A percentile compares a stretch with the other conserved stretches of the same genome.
phyloP scores from a whole-genome alignment of 2,329 filamentous ascomycete species.

The Pseudocercospora eumusae region DNA sequence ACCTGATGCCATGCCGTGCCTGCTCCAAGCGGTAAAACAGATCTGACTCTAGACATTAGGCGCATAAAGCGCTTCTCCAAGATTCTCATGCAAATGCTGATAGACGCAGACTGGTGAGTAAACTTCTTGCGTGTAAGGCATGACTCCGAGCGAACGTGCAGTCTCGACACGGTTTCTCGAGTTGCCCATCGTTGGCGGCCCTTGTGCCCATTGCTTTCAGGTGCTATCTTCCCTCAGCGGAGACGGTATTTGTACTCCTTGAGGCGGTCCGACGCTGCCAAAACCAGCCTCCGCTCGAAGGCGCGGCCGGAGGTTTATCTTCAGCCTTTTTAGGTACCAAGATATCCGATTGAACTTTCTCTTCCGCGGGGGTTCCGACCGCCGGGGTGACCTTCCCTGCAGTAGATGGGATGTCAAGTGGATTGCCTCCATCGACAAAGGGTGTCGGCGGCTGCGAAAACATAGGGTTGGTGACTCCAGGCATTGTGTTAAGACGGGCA shows the following conservation, averaged over 20 bases:
- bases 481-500: slow-evolving; percentile 10
- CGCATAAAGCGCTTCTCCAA: not conserved
- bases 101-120: no score
- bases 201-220: not conserved
- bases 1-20: slow-evolving; percentile 5
- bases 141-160: no score
- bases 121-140: no score
- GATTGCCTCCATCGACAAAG: slow-evolving; percentile 17
- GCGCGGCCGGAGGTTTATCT: slow-evolving; percentile 19
- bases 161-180: no score
- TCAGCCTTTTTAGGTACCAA: slow-evolving; percentile 21
- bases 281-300: slow-evolving; percentile 36
- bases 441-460: slow-evolving; percentile 27
- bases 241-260: slow-evolving; percentile 26
- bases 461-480: slow-evolving; percentile 21
- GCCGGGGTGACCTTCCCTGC: slow-evolving; percentile 7
- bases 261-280: slow-evolving; percentile 37
- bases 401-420: slow-evolving; percentile 9
- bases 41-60: slow-evolving; percentile 14
- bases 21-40: slow-evolving; percentile 7
- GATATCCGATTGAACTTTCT: slow-evolving; percentile 23
- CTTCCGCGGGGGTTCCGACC: slow-evolving; percentile 22
- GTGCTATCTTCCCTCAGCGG: slow-evolving; percentile 10
- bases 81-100: slow-evolving; percentile 9
- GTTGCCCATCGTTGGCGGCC: no score